Evolutionary conservation across 805 yeast genomes (phyloP).

Genomic region (Candida jianshihensis): DNA sequence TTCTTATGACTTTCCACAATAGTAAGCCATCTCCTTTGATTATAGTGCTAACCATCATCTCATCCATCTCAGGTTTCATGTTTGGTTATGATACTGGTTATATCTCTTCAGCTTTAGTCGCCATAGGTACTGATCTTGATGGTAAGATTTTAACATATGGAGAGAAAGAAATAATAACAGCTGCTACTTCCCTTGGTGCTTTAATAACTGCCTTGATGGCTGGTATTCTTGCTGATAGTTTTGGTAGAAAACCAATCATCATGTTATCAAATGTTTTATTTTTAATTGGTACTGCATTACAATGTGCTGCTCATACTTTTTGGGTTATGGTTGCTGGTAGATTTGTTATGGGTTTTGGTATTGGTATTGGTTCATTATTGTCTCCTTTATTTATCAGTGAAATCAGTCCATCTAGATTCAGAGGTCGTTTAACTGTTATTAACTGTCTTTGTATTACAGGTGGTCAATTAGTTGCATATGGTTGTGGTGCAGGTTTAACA

Average conservation of each 20-base stretch:
- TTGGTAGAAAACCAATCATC: slow-evolving; percentile 82
- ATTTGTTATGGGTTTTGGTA: slow-evolving; percentile 92
- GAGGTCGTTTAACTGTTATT: slow-evolving; percentile 86
- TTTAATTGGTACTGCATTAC: slow-evolving; percentile 77
- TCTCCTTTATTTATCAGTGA: slow-evolving; percentile 94
- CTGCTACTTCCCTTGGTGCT: slow-evolving; percentile 94
- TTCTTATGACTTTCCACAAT: slow-evolving; percentile 39
- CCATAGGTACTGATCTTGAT: slow-evolving; percentile 72
- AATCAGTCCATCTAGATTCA: slow-evolving; percentile 83
- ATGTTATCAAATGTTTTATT: slow-evolving; percentile 79
- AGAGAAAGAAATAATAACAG: slow-evolving; percentile 82
- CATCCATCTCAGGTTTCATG: slow-evolving; percentile 93
- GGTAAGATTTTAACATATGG: slow-evolving; percentile 56
- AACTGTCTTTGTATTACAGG: slow-evolving; percentile 89
- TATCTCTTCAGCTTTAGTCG: slow-evolving; percentile 87
- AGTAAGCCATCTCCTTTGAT: slow-evolving; percentile 58
- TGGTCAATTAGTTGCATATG: slow-evolving; percentile 93
- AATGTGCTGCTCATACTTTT: slow-evolving; percentile 70
- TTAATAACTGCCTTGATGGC: slow-evolving; percentile 71
- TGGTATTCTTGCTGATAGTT: slow-evolving; percentile 72
- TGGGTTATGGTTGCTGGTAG: slow-evolving; percentile 94
- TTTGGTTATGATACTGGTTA: slow-evolving; percentile 98
- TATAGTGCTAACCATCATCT: slow-evolving; percentile 58
- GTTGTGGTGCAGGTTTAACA: slow-evolving; percentile 81
- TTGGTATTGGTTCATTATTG: slow-evolving; percentile 87